phyloP scores from a whole-genome alignment of 2,329 filamentous ascomycete genomes.

The Diaporthe caulivora region DNA sequence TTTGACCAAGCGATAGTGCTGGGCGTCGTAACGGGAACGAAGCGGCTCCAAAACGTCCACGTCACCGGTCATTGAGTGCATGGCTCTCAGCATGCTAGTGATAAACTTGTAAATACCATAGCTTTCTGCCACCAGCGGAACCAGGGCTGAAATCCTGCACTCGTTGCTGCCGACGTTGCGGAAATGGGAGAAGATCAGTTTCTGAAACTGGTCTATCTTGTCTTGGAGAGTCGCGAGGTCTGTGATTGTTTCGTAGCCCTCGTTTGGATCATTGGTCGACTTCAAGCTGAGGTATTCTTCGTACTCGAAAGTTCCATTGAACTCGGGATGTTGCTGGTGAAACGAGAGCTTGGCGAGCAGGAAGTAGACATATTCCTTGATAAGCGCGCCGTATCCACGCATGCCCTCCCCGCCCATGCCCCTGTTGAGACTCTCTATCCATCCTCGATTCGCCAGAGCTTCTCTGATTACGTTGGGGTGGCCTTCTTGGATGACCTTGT shows the following conservation, averaged over 20 bases:
- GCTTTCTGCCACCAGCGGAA: slow-evolving; percentile 95
- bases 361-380: slow-evolving; percentile 97
- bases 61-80: slow-evolving; percentile 96
- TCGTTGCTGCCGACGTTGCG: slow-evolving; percentile 93
- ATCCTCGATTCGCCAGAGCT: slow-evolving; percentile 87
- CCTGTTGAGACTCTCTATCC: slow-evolving; percentile 92
- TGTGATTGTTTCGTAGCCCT: slow-evolving; percentile 96
- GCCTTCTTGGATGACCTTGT: slow-evolving; percentile 97
- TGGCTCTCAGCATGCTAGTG: slow-evolving; percentile 97
- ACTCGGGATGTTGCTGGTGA: slow-evolving; percentile 95
- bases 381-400: slow-evolving; percentile 90
- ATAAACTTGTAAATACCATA: slow-evolving; percentile 99
- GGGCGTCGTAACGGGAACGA: slow-evolving; percentile 89
- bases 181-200: slow-evolving; percentile 98
- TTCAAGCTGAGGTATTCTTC: slow-evolving; percentile 99
- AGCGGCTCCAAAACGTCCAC: slow-evolving; percentile 92
- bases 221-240: slow-evolving; percentile 98
- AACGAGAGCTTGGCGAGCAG: slow-evolving; percentile 95
- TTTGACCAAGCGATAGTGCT: slow-evolving; percentile 95
- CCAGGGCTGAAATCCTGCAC: slow-evolving; percentile 92
- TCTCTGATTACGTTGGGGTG: slow-evolving; percentile 90
- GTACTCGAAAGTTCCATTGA: slow-evolving; percentile 99
- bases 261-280: slow-evolving; percentile 98
- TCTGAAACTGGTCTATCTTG: slow-evolving; percentile 98
- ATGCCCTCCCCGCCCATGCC: slow-evolving; percentile 86